Evolutionary conservation across 352 stramenopile species (phyloP).

Genomic region (Thraustochytrium sp.): DNA sequence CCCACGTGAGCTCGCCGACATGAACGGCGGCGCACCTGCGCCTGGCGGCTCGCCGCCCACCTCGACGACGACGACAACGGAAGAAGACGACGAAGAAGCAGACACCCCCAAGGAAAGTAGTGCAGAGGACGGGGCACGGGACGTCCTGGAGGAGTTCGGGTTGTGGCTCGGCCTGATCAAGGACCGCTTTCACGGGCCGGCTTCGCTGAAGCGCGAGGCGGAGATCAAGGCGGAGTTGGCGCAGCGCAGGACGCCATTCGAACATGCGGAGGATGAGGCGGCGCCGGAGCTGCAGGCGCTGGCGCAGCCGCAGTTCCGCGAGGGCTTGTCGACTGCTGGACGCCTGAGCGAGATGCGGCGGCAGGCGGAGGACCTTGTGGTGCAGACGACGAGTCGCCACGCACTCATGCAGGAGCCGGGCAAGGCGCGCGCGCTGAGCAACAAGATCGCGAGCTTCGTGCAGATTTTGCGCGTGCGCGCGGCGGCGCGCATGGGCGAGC

Average conservation of each 20-base stretch:
- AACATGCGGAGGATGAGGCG: background rate
- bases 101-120: no score
- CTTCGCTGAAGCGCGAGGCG: background rate
- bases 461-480: background rate
- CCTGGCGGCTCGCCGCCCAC: no score
- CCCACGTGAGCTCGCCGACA: no score
- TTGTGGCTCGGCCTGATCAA: constrained; percentile 19
- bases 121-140: background rate
- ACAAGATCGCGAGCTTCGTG: background rate
- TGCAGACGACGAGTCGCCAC: background rate
- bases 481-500: background rate
- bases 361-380: constrained; percentile 7
- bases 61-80: no score
- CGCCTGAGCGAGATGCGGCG: constrained; percentile 9
- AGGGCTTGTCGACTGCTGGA: background rate
- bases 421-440: background rate
- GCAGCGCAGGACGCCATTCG: background rate
- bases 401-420: background rate
- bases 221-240: background rate
- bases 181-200: background rate
- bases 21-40: no score
- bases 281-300: background rate
- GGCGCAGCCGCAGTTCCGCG: background rate
- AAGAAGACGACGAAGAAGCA: no score
- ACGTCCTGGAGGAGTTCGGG: constrained; percentile 12